Evolutionary conservation across 352 stramenopile genomes (phyloP), one percentile per base, ranked within the genome.

Genomic region (Elongisporangium senticosum): DNA sequence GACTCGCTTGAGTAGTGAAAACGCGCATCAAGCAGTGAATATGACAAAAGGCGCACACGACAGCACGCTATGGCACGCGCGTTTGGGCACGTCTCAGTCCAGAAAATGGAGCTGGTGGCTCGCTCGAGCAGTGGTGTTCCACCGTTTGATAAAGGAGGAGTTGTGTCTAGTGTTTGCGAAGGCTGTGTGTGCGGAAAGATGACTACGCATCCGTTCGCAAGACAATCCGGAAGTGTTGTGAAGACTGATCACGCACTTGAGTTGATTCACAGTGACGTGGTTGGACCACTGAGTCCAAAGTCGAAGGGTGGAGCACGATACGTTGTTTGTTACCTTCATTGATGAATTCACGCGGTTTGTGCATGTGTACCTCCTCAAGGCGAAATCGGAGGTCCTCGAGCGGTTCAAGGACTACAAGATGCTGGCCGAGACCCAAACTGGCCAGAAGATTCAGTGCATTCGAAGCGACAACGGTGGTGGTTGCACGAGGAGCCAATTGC

Each of bases 141-240:
- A 3, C 17, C 37, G 7, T 51, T 51, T 4, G 7, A 10, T 20
- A 49, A 17, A 24, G 7, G 53, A 14, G n/a, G 55, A n/a, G 19
- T 40, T 21, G 33, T n/a, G 15, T 7, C 24, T 33, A 33, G 54
- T 28, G 28, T 65, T 2, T 71, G 67, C 40, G 56, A 62, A 21
- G 59, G 53, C 0, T 75, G 64, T 28, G 62, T 59, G 1, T 59
- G 53, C n/a, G 55, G 56, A 2, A 75, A 75, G 19, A 64, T 62
- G 23, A n/a, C 37, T 2, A 47, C 28, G 0, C 19, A 11, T 11
- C 49, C 50, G 4, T 67, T 69, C 20, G 43, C 26, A 0, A 51
- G 67, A 21, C 15, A 49, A 8, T 57, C 40, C 1, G 55, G 50
- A 4, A 67, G 68, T 26, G 21, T 52, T 19, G 26, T 60, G 10